A percentile compares a stretch with the other conserved stretches of the same genome.
These are phyloP conservation scores for Floccularia luteovirens DNA, from an alignment of 768 basidiomycete species.

Conservation along the genomic window DNA sequence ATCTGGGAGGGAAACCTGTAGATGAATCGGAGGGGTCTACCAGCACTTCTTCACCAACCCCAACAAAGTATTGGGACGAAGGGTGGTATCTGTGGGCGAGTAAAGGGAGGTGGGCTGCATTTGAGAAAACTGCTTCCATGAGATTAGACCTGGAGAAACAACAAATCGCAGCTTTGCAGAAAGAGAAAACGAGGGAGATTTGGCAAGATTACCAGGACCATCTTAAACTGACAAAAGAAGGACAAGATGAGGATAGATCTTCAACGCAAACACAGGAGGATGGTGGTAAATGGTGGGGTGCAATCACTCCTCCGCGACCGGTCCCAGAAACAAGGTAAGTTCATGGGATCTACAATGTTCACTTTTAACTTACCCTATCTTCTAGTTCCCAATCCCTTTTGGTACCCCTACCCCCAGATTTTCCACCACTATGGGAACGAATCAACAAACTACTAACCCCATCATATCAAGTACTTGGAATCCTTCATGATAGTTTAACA, in stretches of 20 bases:
- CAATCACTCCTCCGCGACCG: slow-evolving; percentile 30
- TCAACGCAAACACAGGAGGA: slow-evolving; percentile 8
- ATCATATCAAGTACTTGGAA: slow-evolving; percentile 38
- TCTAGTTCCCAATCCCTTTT: slow-evolving; percentile 45
- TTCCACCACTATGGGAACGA: slow-evolving; percentile 43
- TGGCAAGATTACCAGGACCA: slow-evolving; percentile 49
- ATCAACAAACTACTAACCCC: slow-evolving; percentile 53
- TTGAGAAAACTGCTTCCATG: slow-evolving; percentile 57
- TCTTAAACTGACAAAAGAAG: slow-evolving; percentile 19
- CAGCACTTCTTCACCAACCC: slow-evolving; percentile 12
- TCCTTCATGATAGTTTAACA: slow-evolving; percentile 43
- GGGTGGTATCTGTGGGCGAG: slow-evolving; percentile 74
- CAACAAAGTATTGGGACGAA: slow-evolving; percentile 59
- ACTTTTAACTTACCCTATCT: slow-evolving; percentile 2
- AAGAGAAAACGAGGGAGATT: slow-evolving; percentile 30
- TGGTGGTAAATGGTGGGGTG: slow-evolving; percentile 28
- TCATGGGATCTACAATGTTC: slow-evolving; percentile 6
- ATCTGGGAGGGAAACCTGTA: slow-evolving; percentile 32
- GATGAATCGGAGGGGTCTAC: slow-evolving; percentile 23
- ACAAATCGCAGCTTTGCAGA: slow-evolving; percentile 27
- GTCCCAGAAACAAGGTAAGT: slow-evolving; percentile 31
- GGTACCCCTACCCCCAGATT: slow-evolving; percentile 49
- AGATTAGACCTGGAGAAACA: slow-evolving; percentile 46
- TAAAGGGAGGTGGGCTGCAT: slow-evolving; percentile 39
- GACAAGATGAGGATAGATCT: slow-evolving; percentile 9